Evolutionary conservation across 306 rosid species (phyloP), one percentile per base, ranked within the genome.

Genomic region (Quercus parvula): DNA sequence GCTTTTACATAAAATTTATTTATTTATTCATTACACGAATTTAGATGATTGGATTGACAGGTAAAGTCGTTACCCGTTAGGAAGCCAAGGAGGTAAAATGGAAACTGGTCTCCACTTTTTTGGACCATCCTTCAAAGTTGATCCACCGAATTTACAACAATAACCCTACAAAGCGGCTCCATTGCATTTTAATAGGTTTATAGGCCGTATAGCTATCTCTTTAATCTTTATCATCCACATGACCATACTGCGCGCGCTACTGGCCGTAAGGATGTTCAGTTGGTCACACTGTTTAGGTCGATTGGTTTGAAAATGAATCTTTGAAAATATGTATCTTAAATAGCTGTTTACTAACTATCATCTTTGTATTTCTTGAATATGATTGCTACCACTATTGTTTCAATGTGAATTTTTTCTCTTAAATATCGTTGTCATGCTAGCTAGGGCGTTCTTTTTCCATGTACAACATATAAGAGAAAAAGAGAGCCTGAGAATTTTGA

Each of bases 41-140:
- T 75, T 75, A 79, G 64, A 85, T 76, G 75, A 77, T 73, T 79
- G 73, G 76, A 84, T 84, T 80, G 89, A 79, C 90, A 77, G 94
- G 88, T 87, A 82, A 84, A 87, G 92, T 79, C 94, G 91, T 90
- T 92, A 81, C 74, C 77, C 73, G 88, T 86, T 81, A 28, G 76
- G 75, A 62, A 59, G 5, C 82, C 8, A 38, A 81, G 82, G 88
- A 77, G 87, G 78, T 71, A 78, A 77, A 84, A 75, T 56, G 80
- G 77, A 18, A 13, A 38, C 25, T 54, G 87, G 90, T 84, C 86
- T 84, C 59, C 78, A 41, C 89, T 79, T 83, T 86, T 25, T 20
- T n/a, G 79, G 85, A 86, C 87, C 76, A 44, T 31, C 49, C 51
- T 86, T 73, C 73, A 57, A 77, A 77, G 71, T 72, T 62, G 27